These are phyloP conservation scores for Microdochium trichocladiopsis DNA, from an alignment of 2,329 filamentous ascomycete species.

Conservation along the genomic window DNA sequence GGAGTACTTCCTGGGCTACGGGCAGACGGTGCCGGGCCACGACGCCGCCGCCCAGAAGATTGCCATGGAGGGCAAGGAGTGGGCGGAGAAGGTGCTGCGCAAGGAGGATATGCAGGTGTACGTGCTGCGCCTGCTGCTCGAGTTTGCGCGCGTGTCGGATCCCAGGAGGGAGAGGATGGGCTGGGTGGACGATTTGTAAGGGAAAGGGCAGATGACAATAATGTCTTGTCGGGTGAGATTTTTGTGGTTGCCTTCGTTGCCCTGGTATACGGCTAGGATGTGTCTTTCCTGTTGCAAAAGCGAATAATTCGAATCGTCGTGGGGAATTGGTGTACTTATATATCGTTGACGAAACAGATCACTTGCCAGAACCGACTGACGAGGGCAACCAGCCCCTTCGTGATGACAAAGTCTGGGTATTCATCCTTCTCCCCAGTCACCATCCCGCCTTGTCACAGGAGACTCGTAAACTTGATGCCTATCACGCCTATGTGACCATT, in stretches of 20 bases:
- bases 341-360: too few relatives aligned
- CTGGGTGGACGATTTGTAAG: conserved; percentile 43
- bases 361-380: too few relatives aligned
- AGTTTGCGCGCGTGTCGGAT: conserved; percentile 52
- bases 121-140: conserved; percentile 54
- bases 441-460: too few relatives aligned
- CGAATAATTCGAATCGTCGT: too few relatives aligned
- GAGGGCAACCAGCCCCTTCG: too few relatives aligned
- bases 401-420: too few relatives aligned
- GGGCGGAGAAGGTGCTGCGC: conserved; percentile 62
- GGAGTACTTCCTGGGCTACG: conserved; percentile 65
- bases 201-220: conserved; percentile 6
- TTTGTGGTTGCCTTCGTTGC: conserved; percentile 3
- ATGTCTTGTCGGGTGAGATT: neutral
- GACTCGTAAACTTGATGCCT: too few relatives aligned
- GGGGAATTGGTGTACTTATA: too few relatives aligned
- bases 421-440: too few relatives aligned
- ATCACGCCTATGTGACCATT: too few relatives aligned
- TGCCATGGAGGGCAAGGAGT: conserved; percentile 56
- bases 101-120: conserved; percentile 72
- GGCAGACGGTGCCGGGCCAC: conserved; percentile 30
- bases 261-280: too few relatives aligned
- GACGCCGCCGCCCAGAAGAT: conserved; percentile 58
- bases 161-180: conserved; percentile 45
- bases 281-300: too few relatives aligned